Evolutionary conservation across 2,329 filamentous ascomycete species (phyloP).

Genomic region (Uncinocarpus reesii): DNA sequence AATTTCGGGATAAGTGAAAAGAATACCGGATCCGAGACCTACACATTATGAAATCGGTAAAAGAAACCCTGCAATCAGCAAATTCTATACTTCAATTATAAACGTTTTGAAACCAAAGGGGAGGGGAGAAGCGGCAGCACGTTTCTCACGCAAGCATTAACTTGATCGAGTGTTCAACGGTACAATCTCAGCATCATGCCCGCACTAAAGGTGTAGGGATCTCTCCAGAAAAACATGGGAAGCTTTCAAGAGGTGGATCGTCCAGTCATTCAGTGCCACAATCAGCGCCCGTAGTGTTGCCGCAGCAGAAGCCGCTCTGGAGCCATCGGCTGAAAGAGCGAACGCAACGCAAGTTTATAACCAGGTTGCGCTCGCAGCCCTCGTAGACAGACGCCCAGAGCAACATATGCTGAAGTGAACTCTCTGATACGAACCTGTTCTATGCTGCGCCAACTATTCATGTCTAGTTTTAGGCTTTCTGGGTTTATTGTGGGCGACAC

Average conservation of each 20-base stretch:
- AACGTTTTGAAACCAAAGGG: constrained; percentile 24
- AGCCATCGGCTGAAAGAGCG: constrained; percentile 12
- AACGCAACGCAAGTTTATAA: too few relatives aligned
- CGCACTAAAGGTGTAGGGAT: constrained; percentile 20
- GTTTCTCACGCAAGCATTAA: constrained; percentile 98
- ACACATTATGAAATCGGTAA: constrained; percentile 19
- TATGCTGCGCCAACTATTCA: constrained; percentile 16
- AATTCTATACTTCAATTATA: constrained; percentile 14
- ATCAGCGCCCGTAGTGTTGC: constrained; percentile 79
- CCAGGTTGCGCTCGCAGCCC: too few relatives aligned
- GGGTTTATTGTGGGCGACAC: too few relatives aligned
- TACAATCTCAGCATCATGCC: constrained; percentile 80
- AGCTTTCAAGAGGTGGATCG: constrained; percentile 41
- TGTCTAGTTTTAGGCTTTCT: neutral
- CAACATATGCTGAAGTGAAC: constrained; percentile 19
- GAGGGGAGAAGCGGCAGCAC: constrained; percentile 70
- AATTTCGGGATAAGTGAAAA: constrained; percentile 73
- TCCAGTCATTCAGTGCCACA: constrained; percentile 30
- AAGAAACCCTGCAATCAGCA: constrained; percentile 36
- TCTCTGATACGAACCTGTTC: constrained; percentile 21
- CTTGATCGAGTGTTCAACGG: constrained; percentile 93
- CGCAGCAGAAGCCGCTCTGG: constrained; percentile 23
- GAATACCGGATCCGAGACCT: constrained; percentile 75
- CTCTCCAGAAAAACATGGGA: constrained; percentile 21
- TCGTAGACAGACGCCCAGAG: constrained; percentile 8